Evolutionary conservation across 2,329 filamentous ascomycete species (phyloP).

Genomic region (Alternaria burnsii): DNA sequence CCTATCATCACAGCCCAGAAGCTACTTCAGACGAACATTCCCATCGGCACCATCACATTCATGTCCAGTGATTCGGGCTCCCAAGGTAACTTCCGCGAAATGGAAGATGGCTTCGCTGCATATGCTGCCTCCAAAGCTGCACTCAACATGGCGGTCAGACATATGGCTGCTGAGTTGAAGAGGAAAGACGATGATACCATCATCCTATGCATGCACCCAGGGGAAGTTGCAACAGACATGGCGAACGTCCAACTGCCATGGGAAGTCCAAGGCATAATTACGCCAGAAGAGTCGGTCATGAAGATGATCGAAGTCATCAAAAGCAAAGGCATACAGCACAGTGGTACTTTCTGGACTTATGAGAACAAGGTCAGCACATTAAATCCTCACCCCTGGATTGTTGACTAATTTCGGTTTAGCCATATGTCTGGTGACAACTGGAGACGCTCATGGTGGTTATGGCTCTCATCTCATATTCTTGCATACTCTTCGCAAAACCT

Average conservation of each 20-base stretch:
- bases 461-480: slow-evolving; percentile 1
- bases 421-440: slow-evolving; percentile 40
- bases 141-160: slow-evolving; percentile 64
- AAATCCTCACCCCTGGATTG: too few relatives aligned
- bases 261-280: slow-evolving; percentile 63
- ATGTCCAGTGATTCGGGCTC: slow-evolving; percentile 67
- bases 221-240: slow-evolving; percentile 67
- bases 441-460: background rate
- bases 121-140: slow-evolving; percentile 67
- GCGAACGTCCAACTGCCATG: slow-evolving; percentile 61
- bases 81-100: slow-evolving; percentile 59
- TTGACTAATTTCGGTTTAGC: slow-evolving; percentile 24
- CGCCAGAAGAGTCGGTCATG: slow-evolving; percentile 58
- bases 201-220: slow-evolving; percentile 65
- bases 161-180: slow-evolving; percentile 65
- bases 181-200: slow-evolving; percentile 59
- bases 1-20: slow-evolving; percentile 66
- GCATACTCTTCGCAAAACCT: slow-evolving; percentile 6
- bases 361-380: slow-evolving; percentile 58
- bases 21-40: slow-evolving; percentile 58
- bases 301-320: slow-evolving; percentile 62
- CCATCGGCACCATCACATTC: slow-evolving; percentile 61
- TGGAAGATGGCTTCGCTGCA: slow-evolving; percentile 67
- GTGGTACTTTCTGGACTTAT: slow-evolving; percentile 66
- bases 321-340: slow-evolving; percentile 58